phyloP scores from a whole-genome alignment of 202 grass and related monocot genomes.

The Schoenoplectus tabernaemontani region DNA sequence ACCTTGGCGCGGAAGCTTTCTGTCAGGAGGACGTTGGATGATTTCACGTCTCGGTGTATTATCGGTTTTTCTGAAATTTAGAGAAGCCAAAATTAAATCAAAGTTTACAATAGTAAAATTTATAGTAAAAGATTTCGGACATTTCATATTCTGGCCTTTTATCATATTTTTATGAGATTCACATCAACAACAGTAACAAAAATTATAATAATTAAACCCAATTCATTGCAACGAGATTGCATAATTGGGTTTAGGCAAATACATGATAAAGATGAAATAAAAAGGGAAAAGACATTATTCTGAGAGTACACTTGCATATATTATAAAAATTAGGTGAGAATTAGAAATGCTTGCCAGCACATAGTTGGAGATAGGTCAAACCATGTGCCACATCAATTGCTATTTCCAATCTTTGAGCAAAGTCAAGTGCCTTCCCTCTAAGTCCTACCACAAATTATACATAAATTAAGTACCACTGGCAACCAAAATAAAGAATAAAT shows the following conservation, averaged over 20 bases:
- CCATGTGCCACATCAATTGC: conserved; percentile 96
- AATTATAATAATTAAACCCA: neutral
- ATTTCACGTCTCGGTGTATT: conserved; percentile 94
- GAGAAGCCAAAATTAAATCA: neutral
- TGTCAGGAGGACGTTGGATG: conserved; percentile 85
- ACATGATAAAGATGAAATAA: neutral
- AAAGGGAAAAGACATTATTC: neutral
- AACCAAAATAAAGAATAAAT: neutral
- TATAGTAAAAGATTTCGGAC: neutral
- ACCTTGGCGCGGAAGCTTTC: conserved; percentile 86
- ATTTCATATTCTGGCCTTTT: neutral
- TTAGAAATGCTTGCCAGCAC: conserved; percentile 58
- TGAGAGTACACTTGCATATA: neutral
- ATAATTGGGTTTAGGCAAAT: neutral
- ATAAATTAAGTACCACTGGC: neutral
- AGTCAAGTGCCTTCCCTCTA: conserved; percentile 52
- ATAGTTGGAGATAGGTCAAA: conserved; percentile 96
- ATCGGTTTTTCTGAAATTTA: conserved; percentile 72
- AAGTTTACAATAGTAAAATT: neutral
- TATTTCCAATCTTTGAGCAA: conserved; percentile 91
- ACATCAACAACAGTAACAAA: neutral
- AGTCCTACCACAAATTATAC: conserved; percentile 44
- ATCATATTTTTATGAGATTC: neutral
- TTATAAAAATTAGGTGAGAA: conserved; percentile 2
- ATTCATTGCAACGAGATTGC: neutral